Evolutionary conservation across 1,139 yeast genomes (phyloP), one percentile per base, ranked within the genome.

Genomic region (Pichia sp.): DNA sequence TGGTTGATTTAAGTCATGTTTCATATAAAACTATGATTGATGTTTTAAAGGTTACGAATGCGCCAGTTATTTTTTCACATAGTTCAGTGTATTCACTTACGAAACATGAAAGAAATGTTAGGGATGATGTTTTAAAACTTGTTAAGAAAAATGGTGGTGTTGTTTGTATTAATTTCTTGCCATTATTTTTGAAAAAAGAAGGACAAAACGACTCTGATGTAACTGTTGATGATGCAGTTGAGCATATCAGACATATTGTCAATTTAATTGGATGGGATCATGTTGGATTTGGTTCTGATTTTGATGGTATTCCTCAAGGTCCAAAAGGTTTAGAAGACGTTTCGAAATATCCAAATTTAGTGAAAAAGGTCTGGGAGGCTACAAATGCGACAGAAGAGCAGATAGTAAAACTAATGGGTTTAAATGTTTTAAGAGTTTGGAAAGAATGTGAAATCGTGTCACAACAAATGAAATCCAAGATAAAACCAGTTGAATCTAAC

Each of bases 231-330:
- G 78, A 75, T 56, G 79, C 78, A 1, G 76, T 70, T 1, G 70
- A 67, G 37, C 81, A 76, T 59, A 66, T 74, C 30, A 56, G 66
- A 39, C 67, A 76, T 55, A 64, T 75, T 26, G 69, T 74, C 29
- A 60, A 72, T 32, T 53, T 70, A 5, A 71, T 74, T 46, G 81
- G 81, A 1, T 76, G 79, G 79, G 76, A 72, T 34, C 75, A 74
- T 58, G 79, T 76, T 40, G 81, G 81, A 0, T 60, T 77, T 34
- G 81, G 81, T 1, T 70, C 76, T 2, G 81, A 76, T 58, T 76
- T 75, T 53, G 81, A 76, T 57, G 81, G 81, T 28, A 75, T 75
- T 37, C 73, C 73, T 2, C 56, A 56, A 10, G 77, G 75, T 2
- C 80, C 81, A 2, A 58, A 48, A 25, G 81, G 79, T 0, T 61